Evolutionary conservation across 345 rosid genomes (phyloP), one percentile per base, ranked within the genome.

Genomic region (Aurinia saxatilis): DNA sequence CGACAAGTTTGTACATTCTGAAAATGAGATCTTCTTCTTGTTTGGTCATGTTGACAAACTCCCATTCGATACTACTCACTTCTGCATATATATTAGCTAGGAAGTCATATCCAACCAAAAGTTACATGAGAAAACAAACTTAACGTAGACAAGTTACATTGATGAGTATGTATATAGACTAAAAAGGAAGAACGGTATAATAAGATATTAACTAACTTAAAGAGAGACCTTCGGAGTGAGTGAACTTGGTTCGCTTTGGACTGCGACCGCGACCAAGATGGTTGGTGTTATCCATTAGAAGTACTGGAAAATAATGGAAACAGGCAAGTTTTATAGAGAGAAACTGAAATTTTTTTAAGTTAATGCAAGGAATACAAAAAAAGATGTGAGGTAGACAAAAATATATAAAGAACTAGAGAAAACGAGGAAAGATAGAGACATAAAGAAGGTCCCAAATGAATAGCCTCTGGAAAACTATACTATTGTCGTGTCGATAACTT

Each of bases 11-110:
- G 15, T 76, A 63, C 82, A 81, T 81, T 57, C 85, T 58, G 72
- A 47, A 53, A 60, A 81, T 74, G 67, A 81, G 85, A 70, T 81
- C 85, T 54, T 76, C 79, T 34, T 81, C 82, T 62, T 76, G 79
- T 31, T 74, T 76, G 12, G 74, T 67, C 82, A 78, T 69, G 39
- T 56, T 42, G 23, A 81, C 64, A 62, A 71, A 60, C 50, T 76
- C 74, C 85, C 85, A 78, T 58, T 68, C 74, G 16, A 50, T 59
- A 30, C 85, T 81, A 47, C 37, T 42, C 47, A 42, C 47, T 42
- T 42, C 47, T 42, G 47, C 31, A 27, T 39, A 10, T 3, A 39
- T 29, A n/a, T 18, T 34, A 16, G 16, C 39, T 30, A 17, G 16
- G 29, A 17, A 17, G 33, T 38, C 56, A 5, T 66, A 55, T 16